Evolutionary conservation across 768 basidiomycete genomes (phyloP).

Genomic region (Mycena chlorophos): DNA sequence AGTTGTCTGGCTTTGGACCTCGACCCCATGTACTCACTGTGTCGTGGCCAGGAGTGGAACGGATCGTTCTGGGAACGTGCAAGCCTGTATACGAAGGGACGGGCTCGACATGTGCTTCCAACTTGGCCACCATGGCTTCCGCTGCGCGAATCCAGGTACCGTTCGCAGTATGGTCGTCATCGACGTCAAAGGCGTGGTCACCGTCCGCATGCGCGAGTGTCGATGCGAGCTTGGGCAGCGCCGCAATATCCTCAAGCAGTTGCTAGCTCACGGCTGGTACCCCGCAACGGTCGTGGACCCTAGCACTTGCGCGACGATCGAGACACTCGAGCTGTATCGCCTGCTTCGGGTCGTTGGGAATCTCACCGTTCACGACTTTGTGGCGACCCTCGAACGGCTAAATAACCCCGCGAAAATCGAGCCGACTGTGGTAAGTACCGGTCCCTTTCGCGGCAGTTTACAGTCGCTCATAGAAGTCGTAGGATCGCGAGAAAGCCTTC

Average conservation of each 20-base stretch:
- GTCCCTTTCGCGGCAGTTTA: background rate
- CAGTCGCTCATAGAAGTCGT: background rate
- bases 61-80: constrained; percentile 1
- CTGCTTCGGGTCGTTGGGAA: background rate
- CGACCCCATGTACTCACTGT: background rate
- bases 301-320: background rate
- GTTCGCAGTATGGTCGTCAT: background rate
- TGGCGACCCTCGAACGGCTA: background rate
- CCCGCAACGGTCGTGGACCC: constrained; percentile 1
- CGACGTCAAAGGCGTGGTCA: background rate
- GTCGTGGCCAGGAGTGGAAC: constrained; percentile 1
- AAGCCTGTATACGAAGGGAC: background rate
- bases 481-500: constrained; percentile 9
- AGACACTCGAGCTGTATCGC: background rate
- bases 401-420: background rate
- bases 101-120: constrained; percentile 2
- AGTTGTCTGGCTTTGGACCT: background rate
- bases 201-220: background rate
- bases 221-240: background rate
- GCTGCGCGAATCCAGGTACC: background rate
- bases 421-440: background rate
- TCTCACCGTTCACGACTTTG: background rate
- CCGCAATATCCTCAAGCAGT: background rate
- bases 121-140: constrained; percentile 7
- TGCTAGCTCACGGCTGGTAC: constrained; percentile 9